These are phyloP conservation scores for Teratosphaeria destructans DNA, from an alignment of 2,329 filamentous ascomycete genomes.

Conservation along the genomic window DNA sequence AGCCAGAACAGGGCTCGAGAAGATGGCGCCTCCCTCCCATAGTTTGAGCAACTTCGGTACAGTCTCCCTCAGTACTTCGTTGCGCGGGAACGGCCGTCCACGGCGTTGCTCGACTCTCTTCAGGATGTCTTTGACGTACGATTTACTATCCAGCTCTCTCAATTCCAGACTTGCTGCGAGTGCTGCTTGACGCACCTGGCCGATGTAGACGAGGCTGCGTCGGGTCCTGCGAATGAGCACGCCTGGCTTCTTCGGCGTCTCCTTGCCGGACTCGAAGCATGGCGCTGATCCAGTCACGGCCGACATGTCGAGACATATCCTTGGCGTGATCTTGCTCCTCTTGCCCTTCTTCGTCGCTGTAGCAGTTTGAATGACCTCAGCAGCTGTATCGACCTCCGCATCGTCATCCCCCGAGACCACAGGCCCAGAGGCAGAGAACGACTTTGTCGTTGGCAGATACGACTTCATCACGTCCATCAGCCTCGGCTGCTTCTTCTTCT, in stretches of 20 bases:
- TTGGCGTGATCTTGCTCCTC: background rate
- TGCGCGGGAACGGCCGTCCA: background rate
- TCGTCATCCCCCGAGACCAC: background rate
- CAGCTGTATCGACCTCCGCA: background rate
- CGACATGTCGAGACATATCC: background rate
- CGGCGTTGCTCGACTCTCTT: background rate
- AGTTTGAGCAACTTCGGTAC: background rate
- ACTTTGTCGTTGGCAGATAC: background rate
- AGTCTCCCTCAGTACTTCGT: background rate
- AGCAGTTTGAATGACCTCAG: background rate
- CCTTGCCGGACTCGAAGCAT: background rate
- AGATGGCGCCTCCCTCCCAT: background rate
- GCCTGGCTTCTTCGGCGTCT: background rate
- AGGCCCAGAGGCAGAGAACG: background rate
- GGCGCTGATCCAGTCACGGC: background rate
- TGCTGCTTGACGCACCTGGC: background rate
- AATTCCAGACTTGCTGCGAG: background rate
- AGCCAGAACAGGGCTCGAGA: background rate
- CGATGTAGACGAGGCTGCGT: background rate
- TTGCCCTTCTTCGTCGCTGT: background rate
- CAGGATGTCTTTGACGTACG: background rate
- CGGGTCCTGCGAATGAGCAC: background rate
- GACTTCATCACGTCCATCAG: background rate
- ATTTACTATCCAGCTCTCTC: background rate
- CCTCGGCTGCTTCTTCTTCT: background rate